Evolutionary conservation across 331 rosid species (phyloP), one percentile per base, ranked within the genome.

Genomic region (Phaseolus coccineus): DNA sequence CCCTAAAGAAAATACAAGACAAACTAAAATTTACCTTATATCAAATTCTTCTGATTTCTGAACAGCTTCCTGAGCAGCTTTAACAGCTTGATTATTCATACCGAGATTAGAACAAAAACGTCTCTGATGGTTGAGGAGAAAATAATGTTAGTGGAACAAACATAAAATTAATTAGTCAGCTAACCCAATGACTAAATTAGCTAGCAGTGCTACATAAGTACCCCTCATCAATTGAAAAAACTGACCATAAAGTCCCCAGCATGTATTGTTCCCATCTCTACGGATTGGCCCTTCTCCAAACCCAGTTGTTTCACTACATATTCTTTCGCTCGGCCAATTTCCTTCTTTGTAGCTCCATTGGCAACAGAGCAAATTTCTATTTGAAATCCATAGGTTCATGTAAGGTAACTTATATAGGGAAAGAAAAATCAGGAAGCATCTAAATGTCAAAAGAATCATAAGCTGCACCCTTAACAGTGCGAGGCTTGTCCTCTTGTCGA

Each of bases 21-120:
- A 71, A 77, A 76, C 59, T 76, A 55, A 80, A 57, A 39, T 40
- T 27, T 69, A 95, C 99, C 97, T 91, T 66, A 95, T 95, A 84
- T 95, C 98, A 67, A 95, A 93, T 80, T 93, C 99, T 85, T 95
- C 99, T 1, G 96, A 89, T 77, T 89, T 93, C 78, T 85, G 80
- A 81, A 95, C 98, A 74, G 99, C 92, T 89, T 95, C 99, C 83
- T 93, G 97, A 79, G 99, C 99, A 84, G 99, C 99, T 86, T 95
- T 95, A 62, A 93, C 94, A 1, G 96, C 96, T 88, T 93, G 98
- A 81, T 93, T 91, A 82, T 73, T 95, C 99, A 95, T 95, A 66
- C 98, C 98, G 79, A 95, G 98, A 87, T 95, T 89, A 52, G 99
- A 95, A 85, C 99, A 95, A 83, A 95, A 95, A 37, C 99, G 97